phyloP scores from a whole-genome alignment of 2,329 filamentous ascomycete species.

The Claviceps arundinis region DNA sequence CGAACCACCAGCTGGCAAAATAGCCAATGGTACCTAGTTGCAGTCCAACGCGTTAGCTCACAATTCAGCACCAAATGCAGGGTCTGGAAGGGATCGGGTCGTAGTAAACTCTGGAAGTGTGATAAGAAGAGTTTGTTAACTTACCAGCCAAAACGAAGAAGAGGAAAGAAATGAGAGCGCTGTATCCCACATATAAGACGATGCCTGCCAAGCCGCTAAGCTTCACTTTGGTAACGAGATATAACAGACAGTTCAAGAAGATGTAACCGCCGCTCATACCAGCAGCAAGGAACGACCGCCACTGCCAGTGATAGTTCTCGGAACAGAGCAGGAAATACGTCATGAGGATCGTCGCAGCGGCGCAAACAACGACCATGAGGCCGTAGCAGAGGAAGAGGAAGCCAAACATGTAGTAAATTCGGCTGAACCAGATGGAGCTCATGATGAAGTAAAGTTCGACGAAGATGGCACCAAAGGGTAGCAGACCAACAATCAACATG shows the following conservation, averaged over 20 bases:
- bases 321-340: constrained; percentile 93
- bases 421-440: constrained; percentile 96
- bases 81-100: too few relatives aligned
- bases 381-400: constrained; percentile 97
- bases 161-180: constrained; percentile 72
- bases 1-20: constrained; percentile 88
- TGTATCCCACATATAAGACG: constrained; percentile 89
- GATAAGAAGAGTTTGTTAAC: constrained; percentile 16
- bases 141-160: constrained; percentile 90
- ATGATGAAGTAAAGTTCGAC: constrained; percentile 99
- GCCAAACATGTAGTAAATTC: constrained; percentile 99
- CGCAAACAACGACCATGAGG: constrained; percentile 91
- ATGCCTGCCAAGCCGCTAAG: constrained; percentile 75
- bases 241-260: constrained; percentile 80
- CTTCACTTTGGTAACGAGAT: constrained; percentile 79
- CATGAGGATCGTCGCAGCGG: constrained; percentile 82
- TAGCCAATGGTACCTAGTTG: constrained; percentile 79
- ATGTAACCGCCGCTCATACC: constrained; percentile 87
- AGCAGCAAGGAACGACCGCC: constrained; percentile 84
- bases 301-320: constrained; percentile 99
- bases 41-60: background rate
- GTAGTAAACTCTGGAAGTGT: constrained; percentile 8
- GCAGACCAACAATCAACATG: constrained; percentile 80
- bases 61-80: constrained; percentile 59
- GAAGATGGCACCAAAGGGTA: constrained; percentile 94